Evolutionary conservation across 2,329 filamentous ascomycete genomes (phyloP).

Genomic region (Helotiales sp.): DNA sequence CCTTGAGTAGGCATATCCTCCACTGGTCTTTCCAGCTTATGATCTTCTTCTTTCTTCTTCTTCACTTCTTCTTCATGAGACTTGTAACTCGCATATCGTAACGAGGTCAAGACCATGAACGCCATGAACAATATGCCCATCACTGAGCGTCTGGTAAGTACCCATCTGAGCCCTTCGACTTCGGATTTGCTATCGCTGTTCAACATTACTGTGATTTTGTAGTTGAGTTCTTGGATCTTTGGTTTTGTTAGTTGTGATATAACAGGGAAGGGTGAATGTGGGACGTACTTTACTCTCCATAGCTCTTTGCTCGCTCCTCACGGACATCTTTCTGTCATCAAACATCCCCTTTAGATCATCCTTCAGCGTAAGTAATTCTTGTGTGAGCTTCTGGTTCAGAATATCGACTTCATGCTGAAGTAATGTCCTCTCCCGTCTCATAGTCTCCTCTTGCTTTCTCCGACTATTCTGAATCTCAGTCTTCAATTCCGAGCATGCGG

Average conservation of each 20-base stretch:
- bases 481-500: constrained; percentile 87
- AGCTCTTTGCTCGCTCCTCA: constrained; percentile 81
- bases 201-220: constrained; percentile 89
- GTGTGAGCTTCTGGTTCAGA: constrained; percentile 76
- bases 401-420: constrained; percentile 97
- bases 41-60: constrained; percentile 30
- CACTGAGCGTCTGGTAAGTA: constrained; percentile 65
- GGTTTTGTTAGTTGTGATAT: constrained; percentile 1
- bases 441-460: constrained; percentile 74
- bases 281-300: constrained; percentile 73
- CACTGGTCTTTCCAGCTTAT: constrained; percentile 43
- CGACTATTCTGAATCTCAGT: constrained; percentile 82
- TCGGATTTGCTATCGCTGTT: constrained; percentile 90
- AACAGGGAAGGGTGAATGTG: background rate
- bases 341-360: constrained; percentile 96
- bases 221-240: constrained; percentile 89
- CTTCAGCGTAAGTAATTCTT: constrained; percentile 78
- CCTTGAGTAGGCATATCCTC: constrained; percentile 47
- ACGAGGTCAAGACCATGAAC: constrained; percentile 56
- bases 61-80: constrained; percentile 34
- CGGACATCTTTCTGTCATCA: constrained; percentile 91
- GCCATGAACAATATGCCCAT: constrained; percentile 68
- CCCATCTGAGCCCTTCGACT: constrained; percentile 89
- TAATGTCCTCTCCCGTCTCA: constrained; percentile 79
- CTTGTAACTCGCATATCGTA: constrained; percentile 60